Conservation (phyloP, 2,329 filamentous ascomycete genomes). For the Dothidotthia symphoricarpi region DNA sequence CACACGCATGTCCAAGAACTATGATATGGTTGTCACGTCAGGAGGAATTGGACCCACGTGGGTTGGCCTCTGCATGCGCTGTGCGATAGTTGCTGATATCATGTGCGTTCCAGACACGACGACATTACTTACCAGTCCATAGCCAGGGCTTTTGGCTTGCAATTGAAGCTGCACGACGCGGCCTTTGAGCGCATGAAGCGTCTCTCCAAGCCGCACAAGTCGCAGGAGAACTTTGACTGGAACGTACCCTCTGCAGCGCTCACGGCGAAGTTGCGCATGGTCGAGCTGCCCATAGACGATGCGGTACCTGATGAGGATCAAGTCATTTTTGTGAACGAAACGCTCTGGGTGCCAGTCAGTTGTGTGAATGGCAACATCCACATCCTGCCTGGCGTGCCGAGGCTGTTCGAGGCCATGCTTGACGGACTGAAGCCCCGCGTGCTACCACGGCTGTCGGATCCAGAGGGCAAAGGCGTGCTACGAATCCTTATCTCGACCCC, state of each 20-base stretch:
- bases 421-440: slow-evolving; percentile 72
- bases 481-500: slow-evolving; percentile 85
- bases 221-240: slow-evolving; percentile 78
- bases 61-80: slow-evolving; percentile 38
- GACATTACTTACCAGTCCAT: slow-evolving; percentile 97
- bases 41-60: slow-evolving; percentile 95
- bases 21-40: slow-evolving; percentile 93
- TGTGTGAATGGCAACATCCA: slow-evolving; percentile 92
- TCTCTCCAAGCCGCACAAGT: slow-evolving; percentile 70
- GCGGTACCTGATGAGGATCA: slow-evolving; percentile 65
- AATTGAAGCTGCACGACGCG: slow-evolving; percentile 72
- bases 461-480: slow-evolving; percentile 75
- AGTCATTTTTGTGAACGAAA: slow-evolving; percentile 73
- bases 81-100: slow-evolving; percentile 17
- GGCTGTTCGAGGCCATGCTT: slow-evolving; percentile 76
- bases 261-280: slow-evolving; percentile 85
- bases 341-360: slow-evolving; percentile 86
- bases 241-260: slow-evolving; percentile 74
- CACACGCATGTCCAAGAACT: slow-evolving; percentile 78
- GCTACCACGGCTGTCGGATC: slow-evolving; percentile 70
- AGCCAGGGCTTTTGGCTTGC: slow-evolving; percentile 79
- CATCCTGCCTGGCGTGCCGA: slow-evolving; percentile 86
- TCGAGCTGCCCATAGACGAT: slow-evolving; percentile 76
- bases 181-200: slow-evolving; percentile 80
- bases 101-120: slow-evolving; percentile 66